A percentile compares a stretch with the other conserved stretches of the same genome.
phyloP scores from a whole-genome alignment of 257 asterid genomes.

The Solanum acaule region DNA sequence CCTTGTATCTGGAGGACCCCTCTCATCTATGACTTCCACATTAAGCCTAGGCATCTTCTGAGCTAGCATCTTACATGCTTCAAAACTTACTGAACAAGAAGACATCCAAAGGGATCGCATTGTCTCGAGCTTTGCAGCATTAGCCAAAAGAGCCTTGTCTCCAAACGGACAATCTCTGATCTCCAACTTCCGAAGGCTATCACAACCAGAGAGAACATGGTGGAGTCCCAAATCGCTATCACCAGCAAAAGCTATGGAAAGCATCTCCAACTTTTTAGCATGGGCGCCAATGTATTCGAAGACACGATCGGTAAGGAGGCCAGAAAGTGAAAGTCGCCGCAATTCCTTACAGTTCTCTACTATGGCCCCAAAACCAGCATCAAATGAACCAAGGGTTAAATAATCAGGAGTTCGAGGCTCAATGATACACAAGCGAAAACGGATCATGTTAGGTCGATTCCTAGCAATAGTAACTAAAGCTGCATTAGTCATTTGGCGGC shows the following conservation, averaged over 20 bases:
- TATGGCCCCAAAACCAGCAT: constrained; percentile 88
- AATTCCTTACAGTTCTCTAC: constrained; percentile 69
- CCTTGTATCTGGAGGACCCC: constrained; percentile 70
- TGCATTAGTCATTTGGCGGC: constrained; percentile 96
- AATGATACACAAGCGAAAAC: constrained; percentile 77
- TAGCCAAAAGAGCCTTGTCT: constrained; percentile 91
- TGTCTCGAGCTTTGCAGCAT: constrained; percentile 95
- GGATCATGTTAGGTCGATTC: constrained; percentile 61
- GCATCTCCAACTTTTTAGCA: constrained; percentile 91
- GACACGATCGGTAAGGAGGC: constrained; percentile 77
- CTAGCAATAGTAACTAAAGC: constrained; percentile 70
- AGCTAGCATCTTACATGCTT: constrained; percentile 84
- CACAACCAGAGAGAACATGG: constrained; percentile 84
- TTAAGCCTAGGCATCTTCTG: constrained; percentile 77
- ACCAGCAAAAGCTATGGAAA: constrained; percentile 96
- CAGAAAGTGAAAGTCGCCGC: constrained; percentile 81
- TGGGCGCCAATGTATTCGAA: constrained; percentile 71
- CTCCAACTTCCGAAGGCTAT: constrained; percentile 81
- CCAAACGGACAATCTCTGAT: constrained; percentile 95
- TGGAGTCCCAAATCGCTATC: constrained; percentile 84
- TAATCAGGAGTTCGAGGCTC: constrained; percentile 79
- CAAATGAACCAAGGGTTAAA: constrained; percentile 68
- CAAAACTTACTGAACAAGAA: constrained; percentile 79
- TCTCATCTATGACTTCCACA: constrained; percentile 90
- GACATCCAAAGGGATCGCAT: constrained; percentile 99